Conservation (phyloP, 2,329 filamentous ascomycete genomes). For the Graphilbum fragrans region DNA sequence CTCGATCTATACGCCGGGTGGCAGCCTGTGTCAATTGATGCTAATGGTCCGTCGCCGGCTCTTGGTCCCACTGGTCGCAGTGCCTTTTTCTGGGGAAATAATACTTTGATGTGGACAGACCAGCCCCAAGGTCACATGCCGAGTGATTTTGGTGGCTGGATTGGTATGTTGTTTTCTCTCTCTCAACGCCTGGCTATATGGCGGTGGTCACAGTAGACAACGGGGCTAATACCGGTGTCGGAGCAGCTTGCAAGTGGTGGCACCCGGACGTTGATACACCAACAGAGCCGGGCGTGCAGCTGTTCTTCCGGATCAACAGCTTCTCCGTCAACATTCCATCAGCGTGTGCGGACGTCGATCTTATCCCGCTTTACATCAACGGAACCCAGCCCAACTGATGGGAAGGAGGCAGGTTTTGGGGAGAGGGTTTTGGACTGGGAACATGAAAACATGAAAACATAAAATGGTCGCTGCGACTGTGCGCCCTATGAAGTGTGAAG, state of each 20-base stretch:
- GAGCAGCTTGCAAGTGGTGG: constrained; percentile 4
- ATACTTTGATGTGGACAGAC: constrained; percentile 5
- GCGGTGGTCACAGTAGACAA: background rate
- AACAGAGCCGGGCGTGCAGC: constrained; percentile 1
- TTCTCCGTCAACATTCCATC: background rate
- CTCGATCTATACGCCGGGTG: background rate
- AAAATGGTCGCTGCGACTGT: too few species aligned
- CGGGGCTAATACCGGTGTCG: background rate
- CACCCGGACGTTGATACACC: background rate
- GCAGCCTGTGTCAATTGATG: constrained; percentile 5
- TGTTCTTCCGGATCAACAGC: constrained; percentile 4
- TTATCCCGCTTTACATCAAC: constrained; percentile 1
- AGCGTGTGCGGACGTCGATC: constrained; percentile 4
- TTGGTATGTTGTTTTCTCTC: background rate
- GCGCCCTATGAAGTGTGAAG: too few species aligned
- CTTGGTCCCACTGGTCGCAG: background rate
- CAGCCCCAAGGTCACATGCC: background rate
- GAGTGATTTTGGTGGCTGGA: constrained; percentile 5
- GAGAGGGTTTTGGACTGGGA: too few species aligned
- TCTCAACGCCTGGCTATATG: background rate
- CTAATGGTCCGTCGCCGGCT: too few species aligned
- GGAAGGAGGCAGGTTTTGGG: too few species aligned
- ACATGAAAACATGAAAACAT: too few species aligned
- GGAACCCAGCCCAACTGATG: too few species aligned
- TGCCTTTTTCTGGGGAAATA: constrained; percentile 5